These are phyloP conservation scores for Coelastrella sp. DNA, from an alignment of 139 green algal genomes.

Conservation along the genomic window DNA sequence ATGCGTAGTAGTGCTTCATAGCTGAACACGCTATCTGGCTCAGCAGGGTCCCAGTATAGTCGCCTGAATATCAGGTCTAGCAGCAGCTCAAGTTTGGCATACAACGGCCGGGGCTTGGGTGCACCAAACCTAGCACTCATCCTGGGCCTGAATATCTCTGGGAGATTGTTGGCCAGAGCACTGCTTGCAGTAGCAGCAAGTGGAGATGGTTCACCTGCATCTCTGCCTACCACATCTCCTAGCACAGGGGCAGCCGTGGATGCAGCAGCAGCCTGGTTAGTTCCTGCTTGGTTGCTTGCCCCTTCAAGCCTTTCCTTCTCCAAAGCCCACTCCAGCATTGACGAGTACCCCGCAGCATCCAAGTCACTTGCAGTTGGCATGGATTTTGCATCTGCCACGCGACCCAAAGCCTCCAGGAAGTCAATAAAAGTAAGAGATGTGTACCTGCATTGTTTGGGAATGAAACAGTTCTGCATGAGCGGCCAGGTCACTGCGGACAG, in stretches of 20 bases:
- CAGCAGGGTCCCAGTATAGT: constrained; percentile 72
- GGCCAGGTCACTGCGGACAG: no score
- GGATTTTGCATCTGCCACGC: constrained; percentile 76
- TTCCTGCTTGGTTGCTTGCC: constrained; percentile 2
- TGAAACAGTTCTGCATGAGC: no score
- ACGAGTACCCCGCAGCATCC: constrained; percentile 67
- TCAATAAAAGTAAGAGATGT: constrained; percentile 76
- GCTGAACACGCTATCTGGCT: constrained; percentile 70
- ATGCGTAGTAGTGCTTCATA: constrained; percentile 73
- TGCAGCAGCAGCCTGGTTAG: not conserved
- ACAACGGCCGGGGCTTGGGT: constrained; percentile 68
- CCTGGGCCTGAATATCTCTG: constrained; percentile 59
- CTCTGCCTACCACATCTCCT: not conserved
- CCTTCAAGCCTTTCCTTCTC: constrained; percentile 72
- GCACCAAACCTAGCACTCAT: constrained; percentile 50
- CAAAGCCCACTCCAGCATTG: constrained; percentile 74
- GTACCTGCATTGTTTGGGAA: no score
- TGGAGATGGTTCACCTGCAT: no score
- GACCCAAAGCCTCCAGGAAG: constrained; percentile 79
- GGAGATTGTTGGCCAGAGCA: not conserved
- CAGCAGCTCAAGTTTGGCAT: constrained; percentile 79
- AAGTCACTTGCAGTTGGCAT: constrained; percentile 68
- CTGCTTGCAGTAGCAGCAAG: not conserved
- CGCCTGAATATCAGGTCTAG: constrained; percentile 79
- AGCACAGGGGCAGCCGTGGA: not conserved